phyloP scores from a whole-genome alignment of 441 rosid genomes.

The Jatropha multifida region DNA sequence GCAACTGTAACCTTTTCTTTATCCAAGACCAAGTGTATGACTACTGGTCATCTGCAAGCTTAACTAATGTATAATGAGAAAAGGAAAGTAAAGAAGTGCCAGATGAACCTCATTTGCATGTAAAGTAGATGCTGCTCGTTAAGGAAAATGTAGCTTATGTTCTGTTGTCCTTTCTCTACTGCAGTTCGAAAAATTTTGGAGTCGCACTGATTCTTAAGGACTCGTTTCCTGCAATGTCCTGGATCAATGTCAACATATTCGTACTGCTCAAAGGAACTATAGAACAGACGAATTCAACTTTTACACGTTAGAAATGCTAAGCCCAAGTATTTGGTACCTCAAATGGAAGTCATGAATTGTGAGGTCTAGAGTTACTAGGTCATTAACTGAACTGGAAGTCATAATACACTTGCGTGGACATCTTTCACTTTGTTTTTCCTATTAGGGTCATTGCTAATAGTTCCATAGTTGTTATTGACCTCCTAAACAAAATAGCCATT shows the following conservation, averaged over 20 bases:
- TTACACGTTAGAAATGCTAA: background rate
- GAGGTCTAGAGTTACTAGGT: background rate
- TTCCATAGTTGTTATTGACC: too few species aligned
- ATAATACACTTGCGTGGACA: background rate
- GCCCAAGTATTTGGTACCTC: background rate
- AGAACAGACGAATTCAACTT: background rate
- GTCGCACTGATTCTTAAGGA: background rate
- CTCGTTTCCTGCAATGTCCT: background rate
- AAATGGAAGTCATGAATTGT: background rate
- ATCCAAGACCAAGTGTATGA: background rate
- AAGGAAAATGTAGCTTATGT: background rate
- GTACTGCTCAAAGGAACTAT: background rate
- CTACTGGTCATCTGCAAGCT: background rate
- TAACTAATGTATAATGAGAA: background rate
- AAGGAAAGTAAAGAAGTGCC: background rate
- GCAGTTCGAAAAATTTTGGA: background rate
- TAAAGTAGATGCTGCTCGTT: background rate
- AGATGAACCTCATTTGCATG: background rate
- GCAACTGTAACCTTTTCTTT: background rate
- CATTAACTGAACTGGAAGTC: too few species aligned
- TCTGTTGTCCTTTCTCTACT: background rate
- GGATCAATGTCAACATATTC: background rate
- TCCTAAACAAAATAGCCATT: too few species aligned
- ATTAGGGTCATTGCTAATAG: too few species aligned
- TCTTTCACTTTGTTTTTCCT: too few species aligned